A percentile compares a stretch with the other conserved stretches of the same genome.
Evolutionary conservation across 2,329 filamentous ascomycete species (phyloP).

Genomic region (Elsinoe perseae): DNA sequence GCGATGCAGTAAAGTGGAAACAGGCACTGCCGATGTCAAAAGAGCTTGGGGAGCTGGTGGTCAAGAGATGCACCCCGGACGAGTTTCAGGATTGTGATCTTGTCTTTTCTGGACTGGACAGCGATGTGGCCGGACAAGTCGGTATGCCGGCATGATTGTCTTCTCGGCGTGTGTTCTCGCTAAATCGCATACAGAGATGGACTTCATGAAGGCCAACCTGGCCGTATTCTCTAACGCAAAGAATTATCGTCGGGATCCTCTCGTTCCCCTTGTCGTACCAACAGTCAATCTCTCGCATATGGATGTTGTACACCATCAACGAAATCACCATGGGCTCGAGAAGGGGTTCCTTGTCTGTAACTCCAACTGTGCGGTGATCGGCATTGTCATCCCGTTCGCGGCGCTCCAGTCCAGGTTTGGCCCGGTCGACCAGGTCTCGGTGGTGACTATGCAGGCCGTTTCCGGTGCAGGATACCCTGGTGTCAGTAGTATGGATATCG

Average conservation of each 20-base stretch:
- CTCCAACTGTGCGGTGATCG: constrained; percentile 96
- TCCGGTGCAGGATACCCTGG: constrained; percentile 88
- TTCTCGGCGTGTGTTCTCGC: not conserved
- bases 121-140: constrained; percentile 84
- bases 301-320: constrained; percentile 81
- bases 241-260: constrained; percentile 85
- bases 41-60: constrained; percentile 67
- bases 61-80: constrained; percentile 74
- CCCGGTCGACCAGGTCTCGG: constrained; percentile 64
- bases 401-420: constrained; percentile 83
- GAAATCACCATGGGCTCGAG: constrained; percentile 60
- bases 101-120: constrained; percentile 86
- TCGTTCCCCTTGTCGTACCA: constrained; percentile 88
- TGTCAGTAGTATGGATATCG: constrained; percentile 86
- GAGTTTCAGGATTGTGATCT: constrained; percentile 87
- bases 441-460: constrained; percentile 92
- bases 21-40: constrained; percentile 75
- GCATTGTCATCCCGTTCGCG: constrained; percentile 88
- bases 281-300: constrained; percentile 89
- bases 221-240: constrained; percentile 97
- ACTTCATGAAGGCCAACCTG: constrained; percentile 79
- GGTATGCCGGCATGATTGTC: constrained; percentile 48
- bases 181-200: constrained; percentile 56
- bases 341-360: constrained; percentile 96
- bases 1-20: constrained; percentile 92